Base-by-base conservation (phyloP, 495 filamentous ascomycete species). In the Glonium stellatum region DNA sequence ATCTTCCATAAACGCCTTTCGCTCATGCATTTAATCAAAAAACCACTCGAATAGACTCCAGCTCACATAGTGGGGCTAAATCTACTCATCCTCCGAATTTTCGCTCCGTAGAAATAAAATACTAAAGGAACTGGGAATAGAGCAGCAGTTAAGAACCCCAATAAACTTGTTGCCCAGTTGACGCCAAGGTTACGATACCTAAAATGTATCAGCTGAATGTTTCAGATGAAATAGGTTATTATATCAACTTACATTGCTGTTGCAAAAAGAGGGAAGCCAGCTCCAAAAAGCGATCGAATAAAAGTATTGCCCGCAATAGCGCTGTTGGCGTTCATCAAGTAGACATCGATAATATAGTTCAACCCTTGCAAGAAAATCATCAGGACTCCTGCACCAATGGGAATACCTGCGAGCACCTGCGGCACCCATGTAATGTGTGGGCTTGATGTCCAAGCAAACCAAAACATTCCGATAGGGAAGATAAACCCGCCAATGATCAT, bases 401-500 rank as follows among this genome's bases (percentile, higher is more conserved):
- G 25, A 15, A 51, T 15, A n/a, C 21, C 21, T 27, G 48, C 21
- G 5, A 51, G 21, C 2, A 51, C 48, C 25, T 51, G 48, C 18
- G 70, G 71, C 37, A 64, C 62, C 59, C 67, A 68, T 21, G 46
- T 60, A 25, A 73, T 62, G 49, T 61, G n/a, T 9, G 67, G 65
- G 23, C 23, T 47, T 19, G 50, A 59, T 13, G 70, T 73, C 72
- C 71, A 75, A 3, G 69, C 70, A 34, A 67, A 69, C 71, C 68
- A 73, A 61, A 72, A 72, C 36, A 73, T 49, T 19, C 71, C 62
- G 0, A 58, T 53, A 1, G 70, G 71, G 18, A 72, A 57, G 2
- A 71, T 25, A 21, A 68, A 25, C 48, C 58, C 69, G 10, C 70
- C 64, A 22, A 72, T 56, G 34, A 74, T 67, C 71, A 74, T 73